Evolutionary conservation across 768 basidiomycete genomes (phyloP), one percentile per base, ranked within the genome.

Genomic region (Lactarius deliciosus): DNA sequence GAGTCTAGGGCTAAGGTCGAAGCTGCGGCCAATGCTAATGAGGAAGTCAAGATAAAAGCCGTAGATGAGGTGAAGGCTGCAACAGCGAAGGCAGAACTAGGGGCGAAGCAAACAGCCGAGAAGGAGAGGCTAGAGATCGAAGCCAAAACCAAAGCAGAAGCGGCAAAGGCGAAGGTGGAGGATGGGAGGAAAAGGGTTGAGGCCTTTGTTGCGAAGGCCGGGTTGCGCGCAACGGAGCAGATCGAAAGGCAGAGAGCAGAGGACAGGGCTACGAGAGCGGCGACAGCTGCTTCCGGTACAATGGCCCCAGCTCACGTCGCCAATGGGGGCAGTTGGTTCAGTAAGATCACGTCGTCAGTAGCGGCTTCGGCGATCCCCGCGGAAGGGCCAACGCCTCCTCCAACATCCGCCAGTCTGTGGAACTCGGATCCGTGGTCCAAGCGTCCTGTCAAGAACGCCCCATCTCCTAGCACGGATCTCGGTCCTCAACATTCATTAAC

Each of bases 211-310:
- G 41, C 15, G 18, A 50, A 25, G 50, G 50, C 22, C 7, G 50
- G 16, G 22, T 50, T 15, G 2, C 13, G 50, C n/a, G 50, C 5
- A n/a, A 40, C 1, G 20, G 61, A 59, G 20, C 6, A 32, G 38
- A n/a, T 60, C 32, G 18, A 8, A 32, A 59, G 18, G 40, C 57
- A 55, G 57, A 67, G 66, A 6, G 25, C 25, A 30, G 8, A 16
- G 4, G 66, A 64, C 58, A 67, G 8, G 38, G 66, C 58, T 30
- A 20, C 25, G 38, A 67, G 50, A 25, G 30, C n/a, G 22, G 47
- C 11, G 0, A 36, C 62, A 5, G 22, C 15, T 15, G 11, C 28
- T 15, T 3, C 22, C 4, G 56, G 50, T 18, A 58, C 62, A 28
- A 67, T 13, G 9, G 64, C 53, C 18, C 50, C 66, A 36, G 58